Evolutionary conservation across 176 grass and related monocot species (phyloP).

Genomic region (Lolium perenne): DNA sequence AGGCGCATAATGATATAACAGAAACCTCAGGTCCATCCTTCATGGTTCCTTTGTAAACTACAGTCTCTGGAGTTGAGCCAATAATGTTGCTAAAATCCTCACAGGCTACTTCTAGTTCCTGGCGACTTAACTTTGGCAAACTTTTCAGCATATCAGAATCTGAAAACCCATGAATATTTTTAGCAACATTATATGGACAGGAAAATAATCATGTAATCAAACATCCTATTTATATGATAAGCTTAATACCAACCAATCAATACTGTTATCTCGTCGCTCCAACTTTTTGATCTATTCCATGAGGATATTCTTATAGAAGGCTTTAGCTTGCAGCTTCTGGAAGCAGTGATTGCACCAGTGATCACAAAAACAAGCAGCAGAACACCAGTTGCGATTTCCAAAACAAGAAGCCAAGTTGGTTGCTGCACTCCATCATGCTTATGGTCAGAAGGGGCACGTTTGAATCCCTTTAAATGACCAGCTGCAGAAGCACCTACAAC

Average conservation of each 20-base stretch:
- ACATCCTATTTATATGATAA: background rate
- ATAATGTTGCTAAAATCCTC: constrained; percentile 99
- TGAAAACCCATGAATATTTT: constrained; percentile 40
- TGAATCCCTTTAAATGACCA: constrained; percentile 51
- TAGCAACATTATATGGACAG: background rate
- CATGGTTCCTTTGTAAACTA: constrained; percentile 96
- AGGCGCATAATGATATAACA: constrained; percentile 80
- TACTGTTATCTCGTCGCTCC: constrained; percentile 77
- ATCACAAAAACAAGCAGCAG: constrained; percentile 76
- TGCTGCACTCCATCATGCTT: constrained; percentile 59
- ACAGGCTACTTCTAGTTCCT: constrained; percentile 93
- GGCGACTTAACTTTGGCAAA: constrained; percentile 68
- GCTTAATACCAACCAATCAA: constrained; percentile 60
- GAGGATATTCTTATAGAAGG: constrained; percentile 66
- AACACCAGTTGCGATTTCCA: constrained; percentile 89
- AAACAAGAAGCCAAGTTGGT: constrained; percentile 87
- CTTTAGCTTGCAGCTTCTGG: constrained; percentile 75
- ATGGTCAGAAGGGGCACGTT: constrained; percentile 46
- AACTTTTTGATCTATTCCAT: constrained; percentile 68
- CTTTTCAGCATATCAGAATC: constrained; percentile 89
- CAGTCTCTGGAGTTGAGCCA: constrained; percentile 67
- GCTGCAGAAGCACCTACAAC: constrained; percentile 59
- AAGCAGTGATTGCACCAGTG: constrained; percentile 67
- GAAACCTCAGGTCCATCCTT: constrained; percentile 86
- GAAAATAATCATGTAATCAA: background rate